Conservation (phyloP, 2,329 filamentous ascomycete species). For the Neurospora sp. region DNA sequence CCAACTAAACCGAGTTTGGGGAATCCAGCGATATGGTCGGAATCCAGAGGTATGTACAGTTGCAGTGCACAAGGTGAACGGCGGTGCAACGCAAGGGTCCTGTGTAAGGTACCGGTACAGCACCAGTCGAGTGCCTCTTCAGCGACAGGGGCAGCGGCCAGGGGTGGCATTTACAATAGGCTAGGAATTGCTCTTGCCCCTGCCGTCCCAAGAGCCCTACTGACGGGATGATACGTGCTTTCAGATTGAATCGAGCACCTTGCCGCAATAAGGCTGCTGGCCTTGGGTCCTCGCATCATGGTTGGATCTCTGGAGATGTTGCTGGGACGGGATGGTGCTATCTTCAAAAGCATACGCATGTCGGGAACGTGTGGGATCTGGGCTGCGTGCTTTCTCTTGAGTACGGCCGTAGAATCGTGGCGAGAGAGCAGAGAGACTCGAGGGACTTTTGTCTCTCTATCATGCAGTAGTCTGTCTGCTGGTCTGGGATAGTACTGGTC, state of each 20-base stretch:
- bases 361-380: neutral
- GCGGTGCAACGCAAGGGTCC: neutral
- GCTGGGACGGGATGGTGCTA: neutral
- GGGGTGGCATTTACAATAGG: neutral
- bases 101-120: neutral
- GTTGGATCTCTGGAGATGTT: neutral
- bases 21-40: neutral
- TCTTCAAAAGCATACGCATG: neutral
- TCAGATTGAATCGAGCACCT: constrained; percentile 1
- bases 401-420: neutral
- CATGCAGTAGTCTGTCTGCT: neutral
- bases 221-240: constrained; percentile 9
- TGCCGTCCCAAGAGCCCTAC: constrained; percentile 11
- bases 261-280: neutral
- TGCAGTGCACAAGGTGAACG: neutral
- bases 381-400: neutral
- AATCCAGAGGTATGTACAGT: neutral
- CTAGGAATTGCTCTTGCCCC: neutral
- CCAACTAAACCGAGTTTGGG: neutral
- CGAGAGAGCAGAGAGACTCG: neutral
- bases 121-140: neutral
- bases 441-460: neutral
- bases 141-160: neutral
- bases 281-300: neutral
- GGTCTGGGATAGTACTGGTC: neutral